Evolutionary conservation across 495 filamentous ascomycete species (phyloP), one percentile per base, ranked within the genome.

Genomic region (Terfezia claveryi): DNA sequence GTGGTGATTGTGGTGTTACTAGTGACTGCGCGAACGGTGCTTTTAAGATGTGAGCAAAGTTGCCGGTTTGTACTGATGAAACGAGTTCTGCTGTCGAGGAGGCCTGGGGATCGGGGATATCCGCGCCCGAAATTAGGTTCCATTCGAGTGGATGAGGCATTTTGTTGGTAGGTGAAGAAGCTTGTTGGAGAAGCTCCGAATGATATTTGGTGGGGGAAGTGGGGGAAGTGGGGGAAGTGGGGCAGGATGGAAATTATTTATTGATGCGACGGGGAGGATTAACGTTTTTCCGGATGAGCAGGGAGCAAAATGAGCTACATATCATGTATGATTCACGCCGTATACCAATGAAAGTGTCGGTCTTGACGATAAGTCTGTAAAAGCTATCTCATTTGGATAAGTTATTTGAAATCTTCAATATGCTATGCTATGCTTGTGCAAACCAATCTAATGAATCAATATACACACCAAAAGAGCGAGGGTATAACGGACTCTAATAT

Each of bases 21-120:
- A 20, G 65, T 62, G 54, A 57, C 56, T 50, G 58, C 60, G 16
- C 46, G 32, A 27, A 57, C 52, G 37, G 62, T 14, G 14, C 20
- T 49, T 20, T 49, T 56, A 37, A 57, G 58, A 0, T 54, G 23
- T 38, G 60, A 58, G 2, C 54, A 55, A 44, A 55, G 23, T 14
- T 4, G 27, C 27, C 27, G 27, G 27, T 32, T 32, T 32, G 27
- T 32, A 32, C 27, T 32, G 56, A 8, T 14, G 32, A 3, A 10
- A 51, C 50, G 46, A 51, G 4, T 23, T 14, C 14, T n/a, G 20
- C 14, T 6, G 44, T 49, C 14, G 8, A 49, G 44, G 20, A 20
- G 14, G 44, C 1, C 44, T 49, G 14, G 44, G 44, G 44, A 2
- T 49, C 9, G 14, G 61, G 54, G 6, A 63, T 46, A 1, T 53